These are phyloP conservation scores for Centrapalus pauciflorus DNA, from an alignment of 129 eudicot genomes.

Conservation along the genomic window DNA sequence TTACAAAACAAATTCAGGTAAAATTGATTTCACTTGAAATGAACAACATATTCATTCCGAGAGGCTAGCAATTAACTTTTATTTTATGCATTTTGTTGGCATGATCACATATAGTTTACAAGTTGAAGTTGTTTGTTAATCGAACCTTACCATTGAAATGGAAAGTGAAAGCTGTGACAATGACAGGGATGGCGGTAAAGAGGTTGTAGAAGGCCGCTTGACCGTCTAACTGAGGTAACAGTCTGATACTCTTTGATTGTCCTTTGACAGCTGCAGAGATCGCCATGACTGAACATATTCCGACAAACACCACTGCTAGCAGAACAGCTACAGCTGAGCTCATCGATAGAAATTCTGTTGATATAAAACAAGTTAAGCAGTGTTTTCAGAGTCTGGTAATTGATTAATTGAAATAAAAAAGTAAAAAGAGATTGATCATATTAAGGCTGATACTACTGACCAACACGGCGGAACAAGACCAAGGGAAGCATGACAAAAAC, in stretches of 20 bases:
- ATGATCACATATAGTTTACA: background rate
- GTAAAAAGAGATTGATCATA: background rate
- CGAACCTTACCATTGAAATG: conserved; percentile 89
- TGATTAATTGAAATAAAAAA: background rate
- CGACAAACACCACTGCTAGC: conserved; percentile 84
- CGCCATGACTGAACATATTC: conserved; percentile 82
- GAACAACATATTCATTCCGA: too few species aligned
- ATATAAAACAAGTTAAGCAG: background rate
- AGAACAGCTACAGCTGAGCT: conserved; percentile 83
- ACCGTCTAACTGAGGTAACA: conserved; percentile 56
- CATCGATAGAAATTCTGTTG: conserved; percentile 61
- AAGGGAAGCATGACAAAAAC: conserved; percentile 78
- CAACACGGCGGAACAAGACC: conserved; percentile 82
- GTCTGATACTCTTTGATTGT: conserved; percentile 46
- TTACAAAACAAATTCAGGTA: background rate
- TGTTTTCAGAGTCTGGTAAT: background rate
- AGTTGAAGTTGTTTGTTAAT: background rate
- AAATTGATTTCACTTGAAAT: too few species aligned
- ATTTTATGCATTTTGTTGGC: background rate
- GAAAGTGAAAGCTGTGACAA: conserved; percentile 95
- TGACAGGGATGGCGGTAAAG: conserved; percentile 87
- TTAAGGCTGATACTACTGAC: conserved; percentile 38
- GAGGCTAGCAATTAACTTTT: background rate
- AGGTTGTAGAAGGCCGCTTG: conserved; percentile 74
- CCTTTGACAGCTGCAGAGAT: conserved; percentile 61